A percentile compares a stretch with the other conserved stretches of the same genome.
phyloP scores from a whole-genome alignment of 768 basidiomycete genomes.

The Podaxis sp. region DNA sequence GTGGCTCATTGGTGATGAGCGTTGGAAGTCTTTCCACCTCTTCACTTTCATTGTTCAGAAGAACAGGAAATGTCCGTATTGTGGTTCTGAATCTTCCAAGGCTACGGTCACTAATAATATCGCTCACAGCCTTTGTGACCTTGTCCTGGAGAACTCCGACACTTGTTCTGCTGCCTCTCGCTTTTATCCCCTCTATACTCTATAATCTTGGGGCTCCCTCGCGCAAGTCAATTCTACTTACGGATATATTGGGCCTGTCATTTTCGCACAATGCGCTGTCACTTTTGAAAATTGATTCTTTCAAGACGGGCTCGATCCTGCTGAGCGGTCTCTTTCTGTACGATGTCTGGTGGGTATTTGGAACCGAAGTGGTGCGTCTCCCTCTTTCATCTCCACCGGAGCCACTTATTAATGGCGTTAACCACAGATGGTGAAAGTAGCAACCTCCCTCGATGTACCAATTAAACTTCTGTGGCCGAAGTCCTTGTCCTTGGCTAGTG shows the following conservation, averaged over 20 bases:
- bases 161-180: slow-evolving; percentile 54
- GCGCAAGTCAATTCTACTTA: slow-evolving; percentile 68
- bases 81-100: slow-evolving; percentile 7
- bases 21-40: slow-evolving; percentile 60
- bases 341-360: slow-evolving; percentile 96
- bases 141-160: slow-evolving; percentile 61
- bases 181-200: slow-evolving; percentile 61
- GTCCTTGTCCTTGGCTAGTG: slow-evolving; percentile 47
- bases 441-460: slow-evolving; percentile 85
- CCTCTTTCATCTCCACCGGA: neutral
- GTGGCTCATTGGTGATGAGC: slow-evolving; percentile 45
- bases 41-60: slow-evolving; percentile 35
- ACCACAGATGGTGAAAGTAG: slow-evolving; percentile 90
- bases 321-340: slow-evolving; percentile 87
- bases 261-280: slow-evolving; percentile 81
- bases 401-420: neutral
- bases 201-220: slow-evolving; percentile 48
- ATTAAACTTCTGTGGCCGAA: slow-evolving; percentile 93
- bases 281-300: slow-evolving; percentile 84
- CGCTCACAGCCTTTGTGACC: slow-evolving; percentile 30
- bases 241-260: slow-evolving; percentile 73
- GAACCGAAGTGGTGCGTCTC: slow-evolving; percentile 72
- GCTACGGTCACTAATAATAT: slow-evolving; percentile 17
- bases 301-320: slow-evolving; percentile 81
- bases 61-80: slow-evolving; percentile 36